Evolutionary conservation across 2,329 filamentous ascomycete species (phyloP), one percentile per base, ranked within the genome.

Genomic region (Cladosporium sphaerospermum): DNA sequence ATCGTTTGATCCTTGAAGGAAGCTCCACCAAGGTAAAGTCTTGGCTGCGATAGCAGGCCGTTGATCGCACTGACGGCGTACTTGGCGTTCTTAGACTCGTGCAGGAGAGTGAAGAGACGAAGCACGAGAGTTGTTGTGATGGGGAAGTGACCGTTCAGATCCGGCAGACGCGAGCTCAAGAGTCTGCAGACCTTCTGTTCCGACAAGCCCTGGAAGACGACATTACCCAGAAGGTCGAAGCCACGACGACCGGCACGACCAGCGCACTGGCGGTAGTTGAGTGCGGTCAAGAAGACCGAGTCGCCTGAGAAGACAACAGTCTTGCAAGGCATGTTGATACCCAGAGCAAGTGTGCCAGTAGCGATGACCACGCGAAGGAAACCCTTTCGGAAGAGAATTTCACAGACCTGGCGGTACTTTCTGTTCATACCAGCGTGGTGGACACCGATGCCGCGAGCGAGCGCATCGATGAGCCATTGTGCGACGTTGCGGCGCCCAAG

Each of bases 271-370:
- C 85, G 80, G 67, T 86, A 92, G 65, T 88, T 89, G 48, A 91
- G 78, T 0, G 86, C 81, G 0, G 85, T 89, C 41, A 92, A 71
- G 63, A 80, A 89, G 2, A 87, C 75, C 0, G 83, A 88, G 64
- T 91, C 86, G 0, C 85, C 86, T 13, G 77, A 78, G 66, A 92
- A 92, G 1, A 89, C 81, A 0, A 90, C 86, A 1, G 87, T 92
- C 66, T 88, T 88, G 66, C 86, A 91, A 9, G 88, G 88, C 84
- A 89, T 88, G 59, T 89, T 92, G 72, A 92, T 86, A 72, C 88
- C 88, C 4, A 91, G 73, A 1, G 85, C 84, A 18, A 90, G 75
- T 0, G 86, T 90, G 1, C 86, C 87, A 1, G 87, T 91, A 0
- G 87, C 86, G 23, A 91, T 77, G 28, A 91, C 82, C 1, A 86